Base-by-base conservation (phyloP, 768 basidiomycete genomes). In the Termitomyces sp. region DNA sequence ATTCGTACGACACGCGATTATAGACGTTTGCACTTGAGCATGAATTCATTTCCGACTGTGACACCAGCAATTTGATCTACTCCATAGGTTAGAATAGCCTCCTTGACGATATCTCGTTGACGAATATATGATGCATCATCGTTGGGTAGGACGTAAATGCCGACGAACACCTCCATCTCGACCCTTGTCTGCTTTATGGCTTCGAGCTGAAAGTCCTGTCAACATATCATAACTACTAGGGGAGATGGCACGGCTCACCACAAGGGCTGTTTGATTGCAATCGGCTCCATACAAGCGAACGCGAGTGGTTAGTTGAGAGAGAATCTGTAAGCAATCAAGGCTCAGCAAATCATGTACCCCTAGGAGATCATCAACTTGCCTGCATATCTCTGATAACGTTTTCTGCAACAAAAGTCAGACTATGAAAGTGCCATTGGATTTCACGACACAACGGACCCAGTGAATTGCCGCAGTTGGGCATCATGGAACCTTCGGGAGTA, bases 1-100 rank as follows among this genome's bases (percentile, higher is more conserved):
- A 14, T 16, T 45, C 32, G 27, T 27, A 38, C 17, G 38, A 38
- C 25, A 29, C 2, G 40, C n/a, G 5, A 14, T 10, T 44, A 19
- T 42, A n/a, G 16, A 42, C 4, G 11, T 17, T 32, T 56, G 40
- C 57, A 87, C 85, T 93, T 84, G 59, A 94, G 82, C 71, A 93
- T 90, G 67, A 84, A 92, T 72, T 96, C 94, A 67, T 97, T 96
- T 19, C 96, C 95, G 43, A 97, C 94, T 10, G 88, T 94, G 29
- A 97, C 65, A 16, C 96, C 96, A 0, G 73, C 75, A 59, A 98
- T 80, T 64, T 94, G 73, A 57, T 83, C 82, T 1, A 82, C 77
- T 40, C 95, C 95, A 68, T 88, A 98, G 3, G 81, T 86, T 68
- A 86, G 70, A 56, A 98, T 73, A 3, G 89, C 94, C 2, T 77